phyloP scores from a whole-genome alignment of 192 early-diverging fungal species.

The Globomyces pollinis-pini region DNA sequence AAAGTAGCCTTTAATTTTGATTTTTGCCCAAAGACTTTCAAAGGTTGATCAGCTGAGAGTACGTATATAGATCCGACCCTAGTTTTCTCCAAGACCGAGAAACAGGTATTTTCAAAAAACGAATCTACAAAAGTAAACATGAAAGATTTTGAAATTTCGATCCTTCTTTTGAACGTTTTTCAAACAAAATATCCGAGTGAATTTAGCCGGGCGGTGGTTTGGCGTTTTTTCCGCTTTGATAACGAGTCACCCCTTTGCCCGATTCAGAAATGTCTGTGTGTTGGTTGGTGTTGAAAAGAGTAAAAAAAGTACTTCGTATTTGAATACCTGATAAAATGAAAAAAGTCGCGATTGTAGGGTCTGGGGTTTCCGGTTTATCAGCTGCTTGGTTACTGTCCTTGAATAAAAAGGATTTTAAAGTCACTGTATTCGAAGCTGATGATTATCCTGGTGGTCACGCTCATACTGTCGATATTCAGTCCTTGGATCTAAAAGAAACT shows the following conservation, averaged over 20 bases:
- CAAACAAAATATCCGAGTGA: not conserved
- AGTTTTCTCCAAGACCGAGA: not conserved
- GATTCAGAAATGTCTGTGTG: no score
- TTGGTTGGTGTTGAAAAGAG: no score
- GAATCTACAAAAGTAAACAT: conserved; percentile 5
- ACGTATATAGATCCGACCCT: not conserved
- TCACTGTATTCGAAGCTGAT: conserved; percentile 43
- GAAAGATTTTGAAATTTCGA: not conserved
- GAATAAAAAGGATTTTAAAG: conserved; percentile 21
- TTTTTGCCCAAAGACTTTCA: conserved; percentile 28
- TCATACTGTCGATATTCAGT: conserved; percentile 47
- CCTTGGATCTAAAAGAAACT: conserved; percentile 11
- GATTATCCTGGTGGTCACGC: conserved; percentile 56
- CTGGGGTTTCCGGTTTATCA: conserved; percentile 37
- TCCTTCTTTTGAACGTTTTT: not conserved
- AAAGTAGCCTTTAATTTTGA: conserved; percentile 30
- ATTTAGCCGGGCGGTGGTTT: not conserved
- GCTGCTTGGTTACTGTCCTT: conserved; percentile 49
- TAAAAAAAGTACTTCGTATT: not conserved
- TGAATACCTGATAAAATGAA: not conserved
- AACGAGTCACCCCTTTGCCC: no score
- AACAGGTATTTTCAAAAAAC: not conserved
- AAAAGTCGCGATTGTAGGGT: conserved; percentile 10
- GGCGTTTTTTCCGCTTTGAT: conserved; percentile 1
- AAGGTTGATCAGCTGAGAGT: not conserved